These are phyloP conservation scores for Petasospora fabianii DNA, from an alignment of 1,139 yeast species.

Conservation along the genomic window DNA sequence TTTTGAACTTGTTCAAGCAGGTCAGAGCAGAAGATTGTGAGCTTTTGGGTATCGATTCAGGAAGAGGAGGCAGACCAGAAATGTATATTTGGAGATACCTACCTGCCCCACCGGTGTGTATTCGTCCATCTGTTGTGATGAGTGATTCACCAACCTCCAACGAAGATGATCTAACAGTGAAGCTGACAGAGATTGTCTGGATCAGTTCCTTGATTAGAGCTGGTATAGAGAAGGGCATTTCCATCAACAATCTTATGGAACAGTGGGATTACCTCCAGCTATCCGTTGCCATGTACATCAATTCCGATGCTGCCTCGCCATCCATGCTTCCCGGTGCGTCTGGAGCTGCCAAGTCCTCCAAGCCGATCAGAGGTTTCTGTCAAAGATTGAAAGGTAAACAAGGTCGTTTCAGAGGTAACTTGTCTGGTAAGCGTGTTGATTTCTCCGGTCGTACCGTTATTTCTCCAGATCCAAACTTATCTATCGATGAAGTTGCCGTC, in stretches of 20 bases:
- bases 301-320: slow-evolving; percentile 91
- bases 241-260: slow-evolving; percentile 91
- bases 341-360: slow-evolving; percentile 55
- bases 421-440: slow-evolving; percentile 98
- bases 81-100: slow-evolving; percentile 95
- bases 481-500: slow-evolving; percentile 96
- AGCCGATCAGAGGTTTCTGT: slow-evolving; percentile 94
- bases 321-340: slow-evolving; percentile 65
- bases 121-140: slow-evolving; percentile 94
- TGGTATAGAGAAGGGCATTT: slow-evolving; percentile 91
- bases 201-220: slow-evolving; percentile 89
- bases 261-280: slow-evolving; percentile 98
- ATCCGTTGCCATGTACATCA: slow-evolving; percentile 95
- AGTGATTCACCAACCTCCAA: slow-evolving; percentile 85
- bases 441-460: slow-evolving; percentile 98
- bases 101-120: slow-evolving; percentile 99
- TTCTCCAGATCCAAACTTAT: slow-evolving; percentile 95
- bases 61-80: slow-evolving; percentile 90
- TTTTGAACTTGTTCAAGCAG: slow-evolving; percentile 80
- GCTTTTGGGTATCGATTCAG: slow-evolving; percentile 83
- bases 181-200: slow-evolving; percentile 95
- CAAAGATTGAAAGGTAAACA: slow-evolving; percentile 98
- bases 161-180: slow-evolving; percentile 96
- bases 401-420: slow-evolving; percentile 97
- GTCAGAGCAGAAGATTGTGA: slow-evolving; percentile 87